Conservation (phyloP, 345 rosid species). For the Eucalyptus regnans region DNA sequence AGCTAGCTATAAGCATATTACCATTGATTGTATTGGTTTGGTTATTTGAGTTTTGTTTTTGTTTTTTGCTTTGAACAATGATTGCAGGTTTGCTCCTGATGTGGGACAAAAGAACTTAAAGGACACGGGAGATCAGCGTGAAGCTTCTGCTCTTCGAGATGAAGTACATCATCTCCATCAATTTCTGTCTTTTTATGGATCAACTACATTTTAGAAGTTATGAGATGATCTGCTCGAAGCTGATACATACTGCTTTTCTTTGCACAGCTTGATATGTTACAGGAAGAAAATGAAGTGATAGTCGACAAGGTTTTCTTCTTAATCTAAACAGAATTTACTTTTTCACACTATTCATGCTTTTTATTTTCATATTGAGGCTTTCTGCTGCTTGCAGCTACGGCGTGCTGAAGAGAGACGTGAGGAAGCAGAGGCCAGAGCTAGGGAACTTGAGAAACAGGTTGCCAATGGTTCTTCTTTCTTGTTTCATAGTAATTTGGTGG, state of each 20-base stretch:
- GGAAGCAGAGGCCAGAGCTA: slow-evolving; percentile 91
- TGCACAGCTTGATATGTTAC: slow-evolving; percentile 45
- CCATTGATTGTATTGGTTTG: not conserved
- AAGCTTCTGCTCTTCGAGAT: slow-evolving; percentile 96
- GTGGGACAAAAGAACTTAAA: slow-evolving; percentile 40
- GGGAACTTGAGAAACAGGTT: slow-evolving; percentile 97
- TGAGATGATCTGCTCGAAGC: slow-evolving; percentile 1
- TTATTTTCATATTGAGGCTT: not conserved
- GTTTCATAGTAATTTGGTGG: not conserved
- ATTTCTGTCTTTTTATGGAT: not conserved
- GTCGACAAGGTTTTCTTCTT: slow-evolving; percentile 7
- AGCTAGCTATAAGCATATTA: not conserved
- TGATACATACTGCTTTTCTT: slow-evolving; percentile 1
- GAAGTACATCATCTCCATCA: slow-evolving; percentile 41
- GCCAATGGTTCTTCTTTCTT: not conserved
- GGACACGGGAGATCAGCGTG: slow-evolving; percentile 66
- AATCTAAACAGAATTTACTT: not conserved
- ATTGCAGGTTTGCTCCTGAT: slow-evolving; percentile 55
- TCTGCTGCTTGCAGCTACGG: slow-evolving; percentile 43
- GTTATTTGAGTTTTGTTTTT: not conserved
- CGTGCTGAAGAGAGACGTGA: slow-evolving; percentile 66
- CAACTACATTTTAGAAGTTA: not conserved
- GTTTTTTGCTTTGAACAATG: not conserved
- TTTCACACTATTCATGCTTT: not conserved
- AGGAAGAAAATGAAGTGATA: slow-evolving; percentile 8